A percentile compares a stretch with the other conserved stretches of the same genome.
Evolutionary conservation across 441 rosid species (phyloP).

Genomic region (Biscutella auriculata): DNA sequence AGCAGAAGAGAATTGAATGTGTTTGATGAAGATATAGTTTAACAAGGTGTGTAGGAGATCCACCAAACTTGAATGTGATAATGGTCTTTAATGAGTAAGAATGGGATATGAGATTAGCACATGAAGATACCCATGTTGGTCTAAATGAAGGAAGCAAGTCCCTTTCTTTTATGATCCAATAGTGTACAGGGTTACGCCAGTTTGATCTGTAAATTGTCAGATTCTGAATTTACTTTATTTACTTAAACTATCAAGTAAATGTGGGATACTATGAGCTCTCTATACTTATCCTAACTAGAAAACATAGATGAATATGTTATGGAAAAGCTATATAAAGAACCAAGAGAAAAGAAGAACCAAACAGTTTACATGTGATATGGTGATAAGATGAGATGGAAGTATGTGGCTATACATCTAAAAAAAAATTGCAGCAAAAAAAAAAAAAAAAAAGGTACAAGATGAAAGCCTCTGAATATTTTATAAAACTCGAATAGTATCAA

Average conservation of each 20-base stretch:
- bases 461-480: neutral
- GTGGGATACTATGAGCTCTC: neutral
- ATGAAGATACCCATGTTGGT: conserved; percentile 16
- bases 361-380: conserved; percentile 12
- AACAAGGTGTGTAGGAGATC: conserved; percentile 6
- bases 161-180: neutral
- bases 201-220: neutral
- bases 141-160: conserved; percentile 6
- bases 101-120: conserved; percentile 1
- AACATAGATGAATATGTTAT: neutral
- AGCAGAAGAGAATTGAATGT: conserved; percentile 2
- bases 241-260: neutral
- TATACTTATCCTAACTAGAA: neutral
- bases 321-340: neutral
- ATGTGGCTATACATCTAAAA: neutral
- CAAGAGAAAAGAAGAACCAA: too few relatives aligned
- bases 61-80: conserved; percentile 13
- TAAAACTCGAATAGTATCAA: neutral
- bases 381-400: conserved; percentile 6
- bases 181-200: neutral
- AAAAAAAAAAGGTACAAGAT: neutral
- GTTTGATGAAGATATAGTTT: neutral
- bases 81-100: neutral
- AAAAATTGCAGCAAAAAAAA: neutral
- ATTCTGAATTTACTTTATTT: neutral